These are phyloP conservation scores for Teunomyces kruisii DNA, from an alignment of 805 yeast genomes.

Conservation along the genomic window DNA sequence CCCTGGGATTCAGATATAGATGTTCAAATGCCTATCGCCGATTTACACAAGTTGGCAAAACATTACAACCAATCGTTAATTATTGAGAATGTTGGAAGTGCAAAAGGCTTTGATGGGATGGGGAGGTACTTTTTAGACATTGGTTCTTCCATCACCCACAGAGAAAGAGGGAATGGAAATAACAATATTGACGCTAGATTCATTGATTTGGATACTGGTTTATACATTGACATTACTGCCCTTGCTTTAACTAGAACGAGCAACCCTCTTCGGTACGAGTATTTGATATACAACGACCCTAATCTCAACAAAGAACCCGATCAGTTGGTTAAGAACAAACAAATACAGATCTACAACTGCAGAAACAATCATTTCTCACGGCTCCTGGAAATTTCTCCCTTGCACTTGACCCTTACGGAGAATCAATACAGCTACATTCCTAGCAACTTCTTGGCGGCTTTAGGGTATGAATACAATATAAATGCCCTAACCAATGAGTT, in stretches of 20 bases:
- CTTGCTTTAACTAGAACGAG: conserved; percentile 29
- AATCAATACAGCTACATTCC: conserved; percentile 31
- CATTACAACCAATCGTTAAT: conserved; percentile 21
- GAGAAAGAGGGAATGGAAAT: conserved; percentile 51
- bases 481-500: conserved; percentile 21
- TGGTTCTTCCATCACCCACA: conserved; percentile 20
- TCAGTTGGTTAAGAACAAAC: conserved; percentile 7
- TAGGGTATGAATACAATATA: conserved; percentile 28
- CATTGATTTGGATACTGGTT: conserved; percentile 26
- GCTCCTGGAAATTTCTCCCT: conserved; percentile 20
- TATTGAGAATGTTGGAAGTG: conserved; percentile 13
- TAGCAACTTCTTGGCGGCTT: conserved; percentile 20
- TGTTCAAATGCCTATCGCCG: conserved; percentile 24
- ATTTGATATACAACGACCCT: conserved; percentile 5
- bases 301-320: conserved; percentile 8
- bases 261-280: conserved; percentile 18
- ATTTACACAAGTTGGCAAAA: conserved; percentile 17
- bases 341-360: conserved; percentile 36
- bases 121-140: conserved; percentile 25
- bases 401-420: conserved; percentile 14
- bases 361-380: conserved; percentile 32
- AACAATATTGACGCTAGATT: conserved; percentile 22
- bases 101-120: conserved; percentile 17
- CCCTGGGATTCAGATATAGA: conserved; percentile 27
- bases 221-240: conserved; percentile 28